Evolutionary conservation across 2,329 filamentous ascomycete genomes (phyloP), one percentile per base, ranked within the genome.

Genomic region (Fusarium avenaceum): DNA sequence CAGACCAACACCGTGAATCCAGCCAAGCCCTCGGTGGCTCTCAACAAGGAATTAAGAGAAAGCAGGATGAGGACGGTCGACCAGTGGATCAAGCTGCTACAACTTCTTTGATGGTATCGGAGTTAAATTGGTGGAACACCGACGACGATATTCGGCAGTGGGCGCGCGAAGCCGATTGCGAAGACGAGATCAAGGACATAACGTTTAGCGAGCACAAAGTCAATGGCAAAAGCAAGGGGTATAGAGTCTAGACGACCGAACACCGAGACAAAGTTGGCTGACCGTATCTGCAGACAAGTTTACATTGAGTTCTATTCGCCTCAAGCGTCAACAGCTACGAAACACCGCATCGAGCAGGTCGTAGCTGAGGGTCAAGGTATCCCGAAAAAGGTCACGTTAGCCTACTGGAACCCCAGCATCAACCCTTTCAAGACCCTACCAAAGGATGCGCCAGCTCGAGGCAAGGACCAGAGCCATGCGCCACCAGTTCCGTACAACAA

Each of bases 121-220:
- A 98, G 49, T 84, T 99, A 11, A 92, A 92, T 78, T 99, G 96
- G 96, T 98, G 95, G 95, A 94, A 90, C 30, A 97, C 92, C 4
- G 96, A 99, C 76, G 96, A 99, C 75, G 94, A 98, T 72, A 88
- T 99, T 57, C 91, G 96, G 53, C 92, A 91, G 50, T 97, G 94
- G 92, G 85, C 92, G 24, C 89, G 89, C 69, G 86, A 92, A 69
- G 92, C 91, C n/a, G 87, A 87, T 3, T 92, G 89, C 71, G 96
- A 98, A 78, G 86, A 90, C 45, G 93, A 97, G 74, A 82, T 98
- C 19, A 94, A 92, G 74, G 96, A 98, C 64, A 89, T 99, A 51
- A 97, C 94, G 0, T 99, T 98, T 78, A 97, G 93, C 74, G 96
- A 99, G 78, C 96, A 98, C 80, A 99, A 99, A 78, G 94, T 98